A percentile compares a stretch with the other conserved stretches of the same genome.
Conservation (phyloP, 352 stramenopile genomes). For the Achlya hypogyna region DNA sequence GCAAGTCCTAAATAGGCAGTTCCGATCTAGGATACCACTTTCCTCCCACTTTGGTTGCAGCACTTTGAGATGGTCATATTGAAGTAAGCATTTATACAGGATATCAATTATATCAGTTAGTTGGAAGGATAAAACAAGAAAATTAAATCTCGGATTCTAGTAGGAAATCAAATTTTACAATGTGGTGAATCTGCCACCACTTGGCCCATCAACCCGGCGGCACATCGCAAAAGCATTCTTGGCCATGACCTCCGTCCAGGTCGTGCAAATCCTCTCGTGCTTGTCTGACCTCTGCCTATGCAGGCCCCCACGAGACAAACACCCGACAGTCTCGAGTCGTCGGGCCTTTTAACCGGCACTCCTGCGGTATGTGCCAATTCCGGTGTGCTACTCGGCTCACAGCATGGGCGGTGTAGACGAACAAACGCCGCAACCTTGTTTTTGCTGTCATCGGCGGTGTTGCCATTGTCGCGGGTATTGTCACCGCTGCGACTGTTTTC, state of each 20-base stretch:
- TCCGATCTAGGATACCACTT: background rate
- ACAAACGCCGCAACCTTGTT: background rate
- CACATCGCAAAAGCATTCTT: background rate
- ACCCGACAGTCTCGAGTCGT: background rate
- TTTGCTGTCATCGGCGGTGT: slow-evolving; percentile 2
- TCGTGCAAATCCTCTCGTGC: background rate
- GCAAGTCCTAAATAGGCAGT: background rate
- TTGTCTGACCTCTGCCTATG: background rate
- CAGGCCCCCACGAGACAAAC: background rate
- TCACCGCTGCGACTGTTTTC: background rate
- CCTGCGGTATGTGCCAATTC: background rate
- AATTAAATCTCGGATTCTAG: too few species aligned
- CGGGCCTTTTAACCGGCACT: background rate
- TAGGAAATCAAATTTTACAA: background rate
- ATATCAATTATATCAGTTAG: background rate
- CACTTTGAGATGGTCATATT: background rate
- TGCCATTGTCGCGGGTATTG: background rate
- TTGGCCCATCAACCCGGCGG: too few species aligned
- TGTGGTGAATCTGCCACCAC: background rate
- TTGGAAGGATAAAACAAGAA: background rate
- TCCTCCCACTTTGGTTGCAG: background rate
- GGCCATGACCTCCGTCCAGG: background rate
- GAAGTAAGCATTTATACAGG: background rate
- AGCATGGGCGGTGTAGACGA: background rate
- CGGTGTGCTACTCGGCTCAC: background rate